phyloP scores from a whole-genome alignment of 2,329 filamentous ascomycete genomes.

The Penicillium thymicola region DNA sequence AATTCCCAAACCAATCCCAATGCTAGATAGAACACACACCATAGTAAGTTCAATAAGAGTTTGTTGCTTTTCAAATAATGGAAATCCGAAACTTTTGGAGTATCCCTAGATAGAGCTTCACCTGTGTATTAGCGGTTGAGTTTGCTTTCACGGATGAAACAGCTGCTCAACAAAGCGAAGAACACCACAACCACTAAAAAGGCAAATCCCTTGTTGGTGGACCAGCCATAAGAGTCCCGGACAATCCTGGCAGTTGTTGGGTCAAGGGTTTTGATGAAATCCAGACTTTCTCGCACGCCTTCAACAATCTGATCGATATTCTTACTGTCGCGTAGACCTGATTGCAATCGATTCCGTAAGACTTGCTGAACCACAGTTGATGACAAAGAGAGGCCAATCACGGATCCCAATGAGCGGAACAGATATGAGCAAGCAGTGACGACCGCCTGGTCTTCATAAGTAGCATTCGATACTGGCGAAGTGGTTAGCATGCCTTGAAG shows the following conservation, averaged over 20 bases:
- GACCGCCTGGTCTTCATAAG: conserved; percentile 66
- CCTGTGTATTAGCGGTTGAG: conserved; percentile 39
- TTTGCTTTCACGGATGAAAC: conserved; percentile 58
- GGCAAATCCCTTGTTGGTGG: conserved; percentile 51
- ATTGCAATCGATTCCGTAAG: conserved; percentile 56
- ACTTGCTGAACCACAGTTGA: conserved; percentile 70
- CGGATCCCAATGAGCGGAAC: conserved; percentile 69
- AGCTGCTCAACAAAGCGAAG: conserved; percentile 45
- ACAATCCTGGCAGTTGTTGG: conserved; percentile 60
- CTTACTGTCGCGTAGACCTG: conserved; percentile 54
- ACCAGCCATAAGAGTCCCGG: conserved; percentile 62
- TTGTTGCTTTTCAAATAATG: neutral
- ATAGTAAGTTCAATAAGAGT: neutral
- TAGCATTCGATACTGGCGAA: conserved; percentile 62
- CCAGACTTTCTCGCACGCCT: conserved; percentile 65
- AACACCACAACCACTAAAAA: conserved; percentile 51
- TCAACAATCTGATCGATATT: conserved; percentile 65
- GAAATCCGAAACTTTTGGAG: neutral
- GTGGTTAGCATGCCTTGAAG: conserved; percentile 5
- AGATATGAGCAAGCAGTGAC: conserved; percentile 77
- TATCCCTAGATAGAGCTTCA: neutral
- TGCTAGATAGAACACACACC: neutral
- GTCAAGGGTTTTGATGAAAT: conserved; percentile 64
- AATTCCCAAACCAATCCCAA: neutral
- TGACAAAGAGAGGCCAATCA: conserved; percentile 65